Base-by-base conservation (phyloP, 768 basidiomycete species). In the Mycena pura region DNA sequence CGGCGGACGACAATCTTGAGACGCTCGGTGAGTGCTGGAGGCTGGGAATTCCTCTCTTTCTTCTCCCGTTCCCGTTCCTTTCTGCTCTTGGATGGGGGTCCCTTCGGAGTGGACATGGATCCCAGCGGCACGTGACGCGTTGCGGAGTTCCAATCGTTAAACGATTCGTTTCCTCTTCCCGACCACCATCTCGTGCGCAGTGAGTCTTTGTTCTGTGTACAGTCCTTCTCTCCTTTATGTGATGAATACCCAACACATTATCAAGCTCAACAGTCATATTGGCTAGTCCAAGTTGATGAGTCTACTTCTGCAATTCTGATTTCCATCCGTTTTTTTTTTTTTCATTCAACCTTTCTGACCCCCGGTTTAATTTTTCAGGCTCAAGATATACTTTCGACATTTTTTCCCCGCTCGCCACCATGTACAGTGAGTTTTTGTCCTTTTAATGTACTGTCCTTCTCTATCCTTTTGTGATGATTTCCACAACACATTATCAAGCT, bases 1-100 rank as follows among this genome's bases (percentile, higher is more conserved):
- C 93, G 79, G 40, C 96, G 87, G 17, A 98, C 89, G 65, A 97
- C 84, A 28, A 88, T 88, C 82, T 99, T 99, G 68, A 95, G 77
- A 5, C 91, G 85, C 62, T 91, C 89, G 5, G 75, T 74, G 31
- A 47, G 44, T 19, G 76, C 74, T 19, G 57, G 71, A 4, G 54
- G 65, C 7, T 63, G 55, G 17, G 60, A 74, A 14, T 74, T 76
- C 1, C 60, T 59, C 62, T 77, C 59, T 49, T 77, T 73, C 58
- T 73, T 74, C 55, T 76, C 75, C 14, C 73, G 75, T 36, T 76
- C 76, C 51, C 72, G 74, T 27, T 76, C 73, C 65, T 77, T 80
- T 69, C 70, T 75, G 25, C 71, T 54, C 65, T 77, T 82, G n/a
- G 68, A 70, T 14, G 70, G 54, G 3, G 50, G 44, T 31, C 25